phyloP scores from a whole-genome alignment of 495 filamentous ascomycete species.

The Aspergillus haitiensis region DNA sequence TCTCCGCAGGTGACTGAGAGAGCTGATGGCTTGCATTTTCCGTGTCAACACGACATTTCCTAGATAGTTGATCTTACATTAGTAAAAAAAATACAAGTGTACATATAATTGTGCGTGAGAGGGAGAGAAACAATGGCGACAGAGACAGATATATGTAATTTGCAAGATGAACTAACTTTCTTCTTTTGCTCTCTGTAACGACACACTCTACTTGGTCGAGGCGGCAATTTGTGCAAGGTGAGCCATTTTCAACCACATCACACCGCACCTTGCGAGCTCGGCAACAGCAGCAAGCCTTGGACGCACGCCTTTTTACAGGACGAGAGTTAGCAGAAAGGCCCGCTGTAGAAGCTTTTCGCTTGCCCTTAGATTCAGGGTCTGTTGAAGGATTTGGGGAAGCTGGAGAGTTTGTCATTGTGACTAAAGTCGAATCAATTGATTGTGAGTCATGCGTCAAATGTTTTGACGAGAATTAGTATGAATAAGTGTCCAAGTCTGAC shows the following conservation, averaged over 20 bases:
- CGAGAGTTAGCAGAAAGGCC: constrained; percentile 45
- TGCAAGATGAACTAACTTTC: constrained; percentile 55
- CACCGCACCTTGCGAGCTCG: constrained; percentile 88
- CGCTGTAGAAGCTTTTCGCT: constrained; percentile 46
- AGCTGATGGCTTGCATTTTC: constrained; percentile 32
- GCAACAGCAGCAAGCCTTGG: constrained; percentile 85
- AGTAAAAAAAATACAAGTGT: background rate
- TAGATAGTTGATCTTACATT: constrained; percentile 25
- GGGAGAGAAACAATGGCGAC: too few relatives aligned
- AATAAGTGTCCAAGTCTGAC: constrained; percentile 3
- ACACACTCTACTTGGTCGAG: constrained; percentile 86
- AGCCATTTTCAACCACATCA: constrained; percentile 84
- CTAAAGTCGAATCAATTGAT: constrained; percentile 6
- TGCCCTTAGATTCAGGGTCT: constrained; percentile 41
- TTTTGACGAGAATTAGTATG: constrained; percentile 22
- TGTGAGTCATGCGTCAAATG: constrained; percentile 16
- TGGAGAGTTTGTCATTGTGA: constrained; percentile 34
- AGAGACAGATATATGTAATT: background rate
- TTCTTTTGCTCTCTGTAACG: constrained; percentile 85
- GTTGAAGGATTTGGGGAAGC: constrained; percentile 22
- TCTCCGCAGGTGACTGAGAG: constrained; percentile 41
- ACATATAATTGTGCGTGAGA: too few relatives aligned
- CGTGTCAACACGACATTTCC: constrained; percentile 47
- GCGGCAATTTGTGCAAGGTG: constrained; percentile 86
- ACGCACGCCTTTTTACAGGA: constrained; percentile 77